Conservation (phyloP, 1,284 basidiomycete genomes). For the Neonothopanus nambi region DNA sequence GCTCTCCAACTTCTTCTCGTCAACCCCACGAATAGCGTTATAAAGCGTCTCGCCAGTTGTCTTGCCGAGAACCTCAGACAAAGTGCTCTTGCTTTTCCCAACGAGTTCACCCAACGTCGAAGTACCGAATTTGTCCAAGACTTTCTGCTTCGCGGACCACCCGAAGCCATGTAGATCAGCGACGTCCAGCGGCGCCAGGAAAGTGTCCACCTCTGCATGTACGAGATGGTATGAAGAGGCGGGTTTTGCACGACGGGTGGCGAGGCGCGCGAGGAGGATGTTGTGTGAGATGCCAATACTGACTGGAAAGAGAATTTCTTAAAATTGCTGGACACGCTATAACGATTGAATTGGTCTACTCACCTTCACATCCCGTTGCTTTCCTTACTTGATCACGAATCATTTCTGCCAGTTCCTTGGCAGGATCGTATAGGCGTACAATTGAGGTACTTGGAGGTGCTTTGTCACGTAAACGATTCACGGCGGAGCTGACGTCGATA, state of each 20-base stretch:
- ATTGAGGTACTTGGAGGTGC: constrained; percentile 24
- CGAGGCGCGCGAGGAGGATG: constrained; percentile 89
- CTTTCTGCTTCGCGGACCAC: constrained; percentile 69
- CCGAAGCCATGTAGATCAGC: constrained; percentile 91
- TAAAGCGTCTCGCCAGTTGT: constrained; percentile 83
- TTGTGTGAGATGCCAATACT: constrained; percentile 93
- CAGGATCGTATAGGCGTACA: constrained; percentile 46
- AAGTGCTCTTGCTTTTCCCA: constrained; percentile 57
- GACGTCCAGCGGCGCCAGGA: constrained; percentile 81
- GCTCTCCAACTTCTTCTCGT: constrained; percentile 77
- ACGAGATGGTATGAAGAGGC: constrained; percentile 80
- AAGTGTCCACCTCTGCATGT: constrained; percentile 49
- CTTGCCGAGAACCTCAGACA: constrained; percentile 80
- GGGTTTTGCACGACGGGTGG: constrained; percentile 91
- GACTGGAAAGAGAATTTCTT: constrained; percentile 43
- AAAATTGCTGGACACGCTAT: neutral
- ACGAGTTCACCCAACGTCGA: constrained; percentile 71
- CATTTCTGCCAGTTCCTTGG: constrained; percentile 77
- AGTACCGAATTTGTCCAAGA: constrained; percentile 73
- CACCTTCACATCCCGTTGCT: constrained; percentile 85
- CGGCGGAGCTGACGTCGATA: constrained; percentile 80
- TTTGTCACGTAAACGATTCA: constrained; percentile 44
- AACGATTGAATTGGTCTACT: constrained; percentile 16
- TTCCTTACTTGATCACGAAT: constrained; percentile 77
- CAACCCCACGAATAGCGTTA: constrained; percentile 83